phyloP scores from a whole-genome alignment of 495 filamentous ascomycete species.

The Aspergillus hancockii region DNA sequence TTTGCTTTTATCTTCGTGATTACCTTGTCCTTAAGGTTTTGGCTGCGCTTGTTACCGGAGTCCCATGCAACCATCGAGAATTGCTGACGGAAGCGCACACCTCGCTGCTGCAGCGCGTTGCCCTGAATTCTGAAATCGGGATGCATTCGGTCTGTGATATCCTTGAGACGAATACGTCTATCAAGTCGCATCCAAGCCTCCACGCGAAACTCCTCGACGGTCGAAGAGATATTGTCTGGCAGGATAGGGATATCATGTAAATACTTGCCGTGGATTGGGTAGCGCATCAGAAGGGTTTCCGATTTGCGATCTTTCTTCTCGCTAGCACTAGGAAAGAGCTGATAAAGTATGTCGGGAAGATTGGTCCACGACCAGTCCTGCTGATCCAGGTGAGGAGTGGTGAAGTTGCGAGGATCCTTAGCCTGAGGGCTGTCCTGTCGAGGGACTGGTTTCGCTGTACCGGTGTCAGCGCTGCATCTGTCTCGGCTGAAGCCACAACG shows the following conservation, averaged over 20 bases:
- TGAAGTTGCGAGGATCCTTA: conserved; percentile 13
- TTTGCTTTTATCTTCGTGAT: conserved; percentile 7
- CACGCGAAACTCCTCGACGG: conserved; percentile 24
- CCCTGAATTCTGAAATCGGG: conserved; percentile 8
- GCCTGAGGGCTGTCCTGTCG: conserved; percentile 17
- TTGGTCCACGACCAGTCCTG: conserved; percentile 19
- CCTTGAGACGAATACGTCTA: conserved; percentile 18
- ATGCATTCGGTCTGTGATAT: conserved; percentile 25
- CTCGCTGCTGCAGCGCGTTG: conserved; percentile 22
- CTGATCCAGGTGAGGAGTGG: conserved; percentile 15
- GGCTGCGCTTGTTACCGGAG: conserved; percentile 22
- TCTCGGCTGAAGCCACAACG: neutral
- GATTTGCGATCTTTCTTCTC: conserved; percentile 1
- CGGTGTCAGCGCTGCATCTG: neutral
- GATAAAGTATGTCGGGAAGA: conserved; percentile 22
- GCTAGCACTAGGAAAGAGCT: conserved; percentile 13
- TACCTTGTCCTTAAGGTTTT: conserved; percentile 1
- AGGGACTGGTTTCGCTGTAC: conserved; percentile 7
- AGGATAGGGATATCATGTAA: conserved; percentile 18
- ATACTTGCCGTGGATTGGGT: conserved; percentile 15
- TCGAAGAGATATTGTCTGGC: conserved; percentile 22
- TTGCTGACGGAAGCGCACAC: conserved; percentile 20
- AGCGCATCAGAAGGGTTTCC: neutral
- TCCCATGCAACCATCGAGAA: conserved; percentile 23
- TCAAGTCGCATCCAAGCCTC: conserved; percentile 31